These are phyloP conservation scores for Trebouxia sp. DNA, from an alignment of 139 green algal genomes.

Conservation along the genomic window DNA sequence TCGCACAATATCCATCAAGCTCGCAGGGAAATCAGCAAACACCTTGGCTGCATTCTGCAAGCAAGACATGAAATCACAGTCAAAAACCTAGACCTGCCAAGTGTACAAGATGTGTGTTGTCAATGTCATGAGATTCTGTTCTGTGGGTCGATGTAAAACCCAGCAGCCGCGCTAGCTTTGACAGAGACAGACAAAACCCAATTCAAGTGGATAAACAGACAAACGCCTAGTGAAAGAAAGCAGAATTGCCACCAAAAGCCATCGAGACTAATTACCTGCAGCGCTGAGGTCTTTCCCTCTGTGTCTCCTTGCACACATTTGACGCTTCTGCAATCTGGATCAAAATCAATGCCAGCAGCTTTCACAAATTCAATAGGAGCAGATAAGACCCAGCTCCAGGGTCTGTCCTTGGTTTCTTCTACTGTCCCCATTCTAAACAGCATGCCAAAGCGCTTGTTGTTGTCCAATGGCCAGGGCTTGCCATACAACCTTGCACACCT, in stretches of 20 bases:
- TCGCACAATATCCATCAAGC: slow-evolving; percentile 28
- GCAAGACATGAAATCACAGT: background rate
- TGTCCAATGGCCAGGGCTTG: too few species aligned
- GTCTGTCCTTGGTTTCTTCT: slow-evolving; percentile 19
- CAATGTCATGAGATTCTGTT: background rate
- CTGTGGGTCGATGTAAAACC: too few species aligned
- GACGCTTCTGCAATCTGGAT: background rate
- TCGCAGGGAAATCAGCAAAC: background rate
- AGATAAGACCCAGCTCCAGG: slow-evolving; percentile 34
- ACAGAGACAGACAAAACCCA: too few species aligned
- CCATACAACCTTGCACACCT: too few species aligned
- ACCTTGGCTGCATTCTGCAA: slow-evolving; percentile 20
- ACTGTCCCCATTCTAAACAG: background rate
- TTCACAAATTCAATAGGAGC: background rate
- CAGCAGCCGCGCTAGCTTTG: too few species aligned
- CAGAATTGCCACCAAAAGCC: too few species aligned
- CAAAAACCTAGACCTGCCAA: background rate
- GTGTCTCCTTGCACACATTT: background rate
- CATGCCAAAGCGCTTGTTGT: too few species aligned
- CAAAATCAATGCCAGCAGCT: slow-evolving; percentile 30
- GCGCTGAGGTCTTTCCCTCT: background rate
- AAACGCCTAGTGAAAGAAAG: too few species aligned
- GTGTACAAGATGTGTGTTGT: background rate
- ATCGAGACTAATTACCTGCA: too few species aligned
- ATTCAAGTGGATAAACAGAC: too few species aligned